phyloP scores from a whole-genome alignment of 495 filamentous ascomycete species.

The Lentithecium fluviatile region DNA sequence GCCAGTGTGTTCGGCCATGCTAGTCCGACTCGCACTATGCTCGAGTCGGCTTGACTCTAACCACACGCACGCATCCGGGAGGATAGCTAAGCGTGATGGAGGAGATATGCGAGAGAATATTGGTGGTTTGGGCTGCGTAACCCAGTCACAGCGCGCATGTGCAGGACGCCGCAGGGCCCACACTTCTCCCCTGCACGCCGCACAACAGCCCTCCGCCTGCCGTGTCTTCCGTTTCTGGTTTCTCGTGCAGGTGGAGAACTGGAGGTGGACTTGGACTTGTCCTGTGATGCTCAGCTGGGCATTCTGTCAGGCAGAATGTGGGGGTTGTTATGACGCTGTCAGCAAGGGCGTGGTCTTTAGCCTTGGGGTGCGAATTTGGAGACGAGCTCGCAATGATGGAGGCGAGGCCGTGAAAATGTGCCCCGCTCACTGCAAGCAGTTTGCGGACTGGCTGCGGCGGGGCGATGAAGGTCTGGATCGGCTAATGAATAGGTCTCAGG shows the following conservation, averaged over 20 bases:
- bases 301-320: neutral
- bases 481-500: too few species aligned
- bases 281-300: too few species aligned
- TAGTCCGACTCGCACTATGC: too few species aligned
- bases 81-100: neutral
- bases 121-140: conserved; percentile 11
- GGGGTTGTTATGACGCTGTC: neutral
- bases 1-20: too few species aligned
- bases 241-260: conserved; percentile 6
- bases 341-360: neutral
- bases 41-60: too few species aligned
- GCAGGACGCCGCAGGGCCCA: conserved; percentile 13
- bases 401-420: too few species aligned
- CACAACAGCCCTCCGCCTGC: conserved; percentile 19
- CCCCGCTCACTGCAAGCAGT: too few species aligned
- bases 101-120: neutral
- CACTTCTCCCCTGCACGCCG: conserved; percentile 21
- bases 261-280: neutral
- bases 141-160: conserved; percentile 16
- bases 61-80: neutral
- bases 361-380: neutral
- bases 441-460: too few species aligned
- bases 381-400: neutral
- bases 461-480: too few species aligned
- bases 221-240: conserved; percentile 26